Conservation (phyloP, 192 early-diverging fungal species). For the Podila horticola region DNA sequence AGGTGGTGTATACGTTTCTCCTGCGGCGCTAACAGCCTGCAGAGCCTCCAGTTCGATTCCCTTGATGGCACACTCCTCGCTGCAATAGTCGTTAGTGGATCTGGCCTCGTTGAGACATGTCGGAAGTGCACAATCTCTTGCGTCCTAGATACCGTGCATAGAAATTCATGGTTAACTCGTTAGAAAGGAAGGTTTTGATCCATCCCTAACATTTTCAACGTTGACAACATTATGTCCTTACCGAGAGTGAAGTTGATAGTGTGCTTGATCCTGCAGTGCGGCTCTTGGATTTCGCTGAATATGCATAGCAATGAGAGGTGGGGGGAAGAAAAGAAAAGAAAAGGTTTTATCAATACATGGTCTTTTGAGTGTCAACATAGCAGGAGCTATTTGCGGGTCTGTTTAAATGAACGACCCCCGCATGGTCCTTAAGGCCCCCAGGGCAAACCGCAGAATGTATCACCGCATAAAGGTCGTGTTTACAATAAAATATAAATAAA, state of each 20-base stretch:
- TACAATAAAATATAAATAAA: too few relatives aligned
- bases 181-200: not conserved
- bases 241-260: not conserved
- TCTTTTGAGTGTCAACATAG: too few relatives aligned
- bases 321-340: not conserved
- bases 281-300: not conserved
- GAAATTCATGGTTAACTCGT: not conserved
- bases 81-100: conserved; percentile 54
- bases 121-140: conserved; percentile 47
- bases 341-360: not conserved
- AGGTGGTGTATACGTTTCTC: conserved; percentile 1
- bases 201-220: not conserved
- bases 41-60: conserved; percentile 51
- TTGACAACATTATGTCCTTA: not conserved
- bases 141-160: conserved; percentile 17
- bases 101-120: conserved; percentile 52
- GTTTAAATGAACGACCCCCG: too few relatives aligned
- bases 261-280: not conserved
- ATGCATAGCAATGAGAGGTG: not conserved
- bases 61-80: conserved; percentile 55
- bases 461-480: too few relatives aligned
- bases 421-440: too few relatives aligned
- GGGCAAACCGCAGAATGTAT: too few relatives aligned
- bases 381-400: too few relatives aligned
- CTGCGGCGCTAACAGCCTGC: conserved; percentile 32